Conservation (phyloP, 768 basidiomycete genomes). For the Pleurotus tuoliensis region DNA sequence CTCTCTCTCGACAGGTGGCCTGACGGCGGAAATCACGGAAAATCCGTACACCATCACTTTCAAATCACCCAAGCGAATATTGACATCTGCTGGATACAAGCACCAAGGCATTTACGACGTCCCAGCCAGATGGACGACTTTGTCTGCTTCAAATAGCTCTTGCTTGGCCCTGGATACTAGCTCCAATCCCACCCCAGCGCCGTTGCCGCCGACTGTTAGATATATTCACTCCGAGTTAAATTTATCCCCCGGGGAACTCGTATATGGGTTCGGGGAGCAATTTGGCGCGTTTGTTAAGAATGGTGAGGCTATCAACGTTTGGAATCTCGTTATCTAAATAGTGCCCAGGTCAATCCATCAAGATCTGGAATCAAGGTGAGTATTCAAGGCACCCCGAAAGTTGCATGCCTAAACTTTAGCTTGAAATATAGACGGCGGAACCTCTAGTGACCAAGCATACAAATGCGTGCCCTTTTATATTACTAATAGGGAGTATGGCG, state of each 20-base stretch:
- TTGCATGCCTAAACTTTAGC: not conserved
- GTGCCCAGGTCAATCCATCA: constrained; percentile 47
- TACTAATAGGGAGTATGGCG: constrained; percentile 67
- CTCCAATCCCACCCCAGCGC: constrained; percentile 50
- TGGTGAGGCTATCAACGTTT: constrained; percentile 34
- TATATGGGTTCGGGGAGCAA: constrained; percentile 75
- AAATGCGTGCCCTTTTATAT: constrained; percentile 70
- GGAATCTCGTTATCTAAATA: constrained; percentile 9
- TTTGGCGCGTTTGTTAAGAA: constrained; percentile 77
- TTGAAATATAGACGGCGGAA: constrained; percentile 53
- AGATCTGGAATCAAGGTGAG: constrained; percentile 58
- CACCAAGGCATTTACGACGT: constrained; percentile 56
- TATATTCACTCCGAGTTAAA: constrained; percentile 60
- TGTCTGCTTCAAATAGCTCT: constrained; percentile 49
- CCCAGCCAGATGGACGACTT: constrained; percentile 48
- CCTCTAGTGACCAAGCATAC: constrained; percentile 64
- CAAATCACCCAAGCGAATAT: constrained; percentile 42
- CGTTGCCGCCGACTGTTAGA: constrained; percentile 37
- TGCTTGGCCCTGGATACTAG: constrained; percentile 53
- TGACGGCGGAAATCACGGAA: constrained; percentile 52
- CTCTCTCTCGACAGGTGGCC: constrained; percentile 40
- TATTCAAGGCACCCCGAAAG: not conserved
- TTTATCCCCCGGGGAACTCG: constrained; percentile 63
- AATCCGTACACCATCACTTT: constrained; percentile 63
- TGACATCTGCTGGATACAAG: constrained; percentile 49